Percentiles rank a stretch among this genome's conserved stretches.
Conservation (phyloP, 2,329 filamentous ascomycete species). For the Endoconidiophora polonica region DNA sequence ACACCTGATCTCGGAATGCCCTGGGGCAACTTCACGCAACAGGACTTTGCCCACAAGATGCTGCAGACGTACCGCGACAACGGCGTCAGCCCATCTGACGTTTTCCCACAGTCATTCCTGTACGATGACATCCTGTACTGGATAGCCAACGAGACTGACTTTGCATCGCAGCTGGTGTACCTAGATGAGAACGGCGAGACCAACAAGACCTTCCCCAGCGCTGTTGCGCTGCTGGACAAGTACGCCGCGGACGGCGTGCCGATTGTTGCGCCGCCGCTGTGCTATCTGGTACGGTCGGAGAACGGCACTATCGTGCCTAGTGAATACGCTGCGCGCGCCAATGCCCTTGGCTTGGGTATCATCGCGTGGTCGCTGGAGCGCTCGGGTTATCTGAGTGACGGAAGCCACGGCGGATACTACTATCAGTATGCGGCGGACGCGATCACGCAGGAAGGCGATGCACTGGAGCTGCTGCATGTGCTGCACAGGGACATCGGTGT, state of each 20-base stretch:
- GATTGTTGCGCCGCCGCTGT: slow-evolving; percentile 46
- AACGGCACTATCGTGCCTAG: slow-evolving; percentile 43
- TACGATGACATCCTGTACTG: slow-evolving; percentile 49
- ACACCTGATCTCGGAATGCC: slow-evolving; percentile 54
- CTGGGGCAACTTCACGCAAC: slow-evolving; percentile 48
- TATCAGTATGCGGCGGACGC: slow-evolving; percentile 37
- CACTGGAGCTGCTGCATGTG: slow-evolving; percentile 49
- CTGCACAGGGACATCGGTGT: slow-evolving; percentile 44
- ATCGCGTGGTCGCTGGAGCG: slow-evolving; percentile 55
- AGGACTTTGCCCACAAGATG: slow-evolving; percentile 47
- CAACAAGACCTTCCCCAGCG: slow-evolving; percentile 31
- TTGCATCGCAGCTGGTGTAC: slow-evolving; percentile 44
- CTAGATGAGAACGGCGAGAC: slow-evolving; percentile 46
- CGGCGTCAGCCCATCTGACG: slow-evolving; percentile 34
- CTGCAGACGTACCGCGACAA: slow-evolving; percentile 40
- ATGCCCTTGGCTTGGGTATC: slow-evolving; percentile 44
- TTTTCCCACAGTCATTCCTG: slow-evolving; percentile 51
- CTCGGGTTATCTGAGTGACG: slow-evolving; percentile 39
- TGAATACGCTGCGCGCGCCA: slow-evolving; percentile 43
- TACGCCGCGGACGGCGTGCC: slow-evolving; percentile 42
- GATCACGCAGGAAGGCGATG: slow-evolving; percentile 46
- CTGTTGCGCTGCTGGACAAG: slow-evolving; percentile 37
- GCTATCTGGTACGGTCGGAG: slow-evolving; percentile 37
- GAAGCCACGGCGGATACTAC: slow-evolving; percentile 34
- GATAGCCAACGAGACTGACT: slow-evolving; percentile 43